phyloP scores from a whole-genome alignment of 371 early-diverging fungal species.

The Syncephalastrum monosporum region DNA sequence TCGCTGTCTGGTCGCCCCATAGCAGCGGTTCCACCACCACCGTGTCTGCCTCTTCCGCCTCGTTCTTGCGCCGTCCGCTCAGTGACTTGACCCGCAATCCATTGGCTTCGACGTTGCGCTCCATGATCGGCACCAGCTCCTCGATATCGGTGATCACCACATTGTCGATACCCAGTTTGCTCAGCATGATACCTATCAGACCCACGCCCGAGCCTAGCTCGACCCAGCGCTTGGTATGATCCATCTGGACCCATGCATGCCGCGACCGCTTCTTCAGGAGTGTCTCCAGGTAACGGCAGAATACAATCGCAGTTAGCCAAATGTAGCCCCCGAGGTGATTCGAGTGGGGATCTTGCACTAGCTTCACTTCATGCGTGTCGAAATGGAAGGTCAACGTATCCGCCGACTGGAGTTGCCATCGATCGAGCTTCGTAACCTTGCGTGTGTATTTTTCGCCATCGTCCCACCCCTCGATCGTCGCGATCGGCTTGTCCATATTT shows the following conservation, averaged over 20 bases:
- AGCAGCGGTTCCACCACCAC: conserved; percentile 41
- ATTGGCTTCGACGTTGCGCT: conserved; percentile 48
- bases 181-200: conserved; percentile 48
- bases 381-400: conserved; percentile 44
- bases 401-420: conserved; percentile 55
- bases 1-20: conserved; percentile 45
- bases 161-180: conserved; percentile 41
- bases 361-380: conserved; percentile 30
- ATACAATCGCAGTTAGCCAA: conserved; percentile 48
- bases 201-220: conserved; percentile 56
- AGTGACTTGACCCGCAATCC: conserved; percentile 27
- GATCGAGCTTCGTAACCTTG: conserved; percentile 41
- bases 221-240: conserved; percentile 42
- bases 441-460: conserved; percentile 45
- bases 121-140: conserved; percentile 41
- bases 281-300: conserved; percentile 43
- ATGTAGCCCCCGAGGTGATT: conserved; percentile 47
- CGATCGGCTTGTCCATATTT: conserved; percentile 24
- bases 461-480: conserved; percentile 54
- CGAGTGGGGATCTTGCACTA: conserved; percentile 52
- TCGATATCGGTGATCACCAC: conserved; percentile 49
- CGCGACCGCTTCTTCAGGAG: conserved; percentile 21
- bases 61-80: conserved; percentile 39
- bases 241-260: conserved; percentile 37
- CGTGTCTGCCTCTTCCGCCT: conserved; percentile 18